Conservation (phyloP, 345 rosid genomes). For the Moricandia moricandioides region DNA sequence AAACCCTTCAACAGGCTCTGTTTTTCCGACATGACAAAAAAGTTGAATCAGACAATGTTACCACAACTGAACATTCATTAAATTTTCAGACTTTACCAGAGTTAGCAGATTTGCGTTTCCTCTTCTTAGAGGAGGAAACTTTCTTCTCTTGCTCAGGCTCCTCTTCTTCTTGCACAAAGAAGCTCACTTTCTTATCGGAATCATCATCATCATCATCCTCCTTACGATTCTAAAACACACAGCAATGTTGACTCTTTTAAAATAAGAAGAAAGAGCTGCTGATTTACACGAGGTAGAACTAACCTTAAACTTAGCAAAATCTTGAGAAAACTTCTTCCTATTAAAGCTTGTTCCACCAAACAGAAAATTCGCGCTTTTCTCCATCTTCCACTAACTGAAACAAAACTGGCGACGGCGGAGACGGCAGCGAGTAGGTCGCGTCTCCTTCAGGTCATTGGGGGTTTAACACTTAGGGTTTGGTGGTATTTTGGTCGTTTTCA, state of each 20-base stretch:
- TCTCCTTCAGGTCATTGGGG: not conserved
- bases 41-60: not conserved
- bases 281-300: not conserved
- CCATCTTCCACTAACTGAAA: constrained; percentile 42
- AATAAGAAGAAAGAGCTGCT: not conserved
- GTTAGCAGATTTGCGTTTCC: constrained; percentile 53
- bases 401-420: constrained; percentile 16
- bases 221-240: constrained; percentile 38
- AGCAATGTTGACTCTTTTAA: not conserved
- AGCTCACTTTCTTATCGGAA: constrained; percentile 34
- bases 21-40: not conserved
- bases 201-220: constrained; percentile 31
- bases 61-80: not conserved
- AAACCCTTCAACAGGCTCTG: constrained; percentile 71
- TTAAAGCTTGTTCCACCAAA: constrained; percentile 72
- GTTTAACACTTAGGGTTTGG: constrained; percentile 24
- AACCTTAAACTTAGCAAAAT: constrained; percentile 67
- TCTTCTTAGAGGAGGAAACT: constrained; percentile 43
- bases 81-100: constrained; percentile 41
- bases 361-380: constrained; percentile 58
- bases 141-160: constrained; percentile 36
- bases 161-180: constrained; percentile 39
- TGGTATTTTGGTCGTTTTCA: not conserved
- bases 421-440: not conserved
- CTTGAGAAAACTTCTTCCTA: constrained; percentile 58